A percentile compares a stretch with the other conserved stretches of the same genome.
These are phyloP conservation scores for Pleurotus djamor DNA, from an alignment of 768 basidiomycete genomes.

Conservation along the genomic window DNA sequence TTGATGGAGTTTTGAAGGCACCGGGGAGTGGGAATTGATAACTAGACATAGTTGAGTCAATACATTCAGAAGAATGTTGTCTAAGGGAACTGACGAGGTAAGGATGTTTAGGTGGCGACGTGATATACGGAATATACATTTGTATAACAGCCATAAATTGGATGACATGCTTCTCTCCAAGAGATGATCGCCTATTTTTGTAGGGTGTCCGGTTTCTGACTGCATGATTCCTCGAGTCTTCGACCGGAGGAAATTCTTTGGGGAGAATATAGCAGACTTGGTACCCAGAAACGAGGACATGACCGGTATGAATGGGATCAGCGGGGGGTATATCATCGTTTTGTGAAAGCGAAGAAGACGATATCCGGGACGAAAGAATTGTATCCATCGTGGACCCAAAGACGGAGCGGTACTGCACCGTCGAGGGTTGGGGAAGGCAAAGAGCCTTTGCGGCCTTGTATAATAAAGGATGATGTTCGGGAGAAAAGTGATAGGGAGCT, in stretches of 20 bases:
- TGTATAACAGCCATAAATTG: slow-evolving; percentile 85
- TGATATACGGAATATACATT: slow-evolving; percentile 68
- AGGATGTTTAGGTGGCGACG: slow-evolving; percentile 69
- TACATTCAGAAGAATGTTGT: not conserved
- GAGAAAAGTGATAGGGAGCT: slow-evolving; percentile 74
- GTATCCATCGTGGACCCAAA: slow-evolving; percentile 38
- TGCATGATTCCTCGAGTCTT: slow-evolving; percentile 16
- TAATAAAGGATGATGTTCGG: slow-evolving; percentile 57
- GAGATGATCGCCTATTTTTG: slow-evolving; percentile 47
- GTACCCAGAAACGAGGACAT: slow-evolving; percentile 75
- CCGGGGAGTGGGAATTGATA: slow-evolving; percentile 75
- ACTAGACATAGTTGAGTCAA: slow-evolving; percentile 31
- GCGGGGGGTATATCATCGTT: slow-evolving; percentile 36
- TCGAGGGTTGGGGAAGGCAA: slow-evolving; percentile 58
- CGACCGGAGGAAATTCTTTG: slow-evolving; percentile 52
- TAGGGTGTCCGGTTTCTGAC: slow-evolving; percentile 16
- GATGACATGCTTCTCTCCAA: slow-evolving; percentile 56
- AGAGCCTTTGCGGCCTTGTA: slow-evolving; percentile 69
- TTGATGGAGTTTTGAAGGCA: slow-evolving; percentile 77
- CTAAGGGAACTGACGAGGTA: slow-evolving; percentile 51
- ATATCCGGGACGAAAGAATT: slow-evolving; percentile 24
- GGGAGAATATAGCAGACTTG: slow-evolving; percentile 76
- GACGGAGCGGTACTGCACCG: slow-evolving; percentile 58
- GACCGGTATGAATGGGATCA: slow-evolving; percentile 70
- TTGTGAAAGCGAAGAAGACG: slow-evolving; percentile 21